Evolutionary conservation across 345 rosid genomes (phyloP), one percentile per base, ranked within the genome.

Genomic region (Corymbia maculata): DNA sequence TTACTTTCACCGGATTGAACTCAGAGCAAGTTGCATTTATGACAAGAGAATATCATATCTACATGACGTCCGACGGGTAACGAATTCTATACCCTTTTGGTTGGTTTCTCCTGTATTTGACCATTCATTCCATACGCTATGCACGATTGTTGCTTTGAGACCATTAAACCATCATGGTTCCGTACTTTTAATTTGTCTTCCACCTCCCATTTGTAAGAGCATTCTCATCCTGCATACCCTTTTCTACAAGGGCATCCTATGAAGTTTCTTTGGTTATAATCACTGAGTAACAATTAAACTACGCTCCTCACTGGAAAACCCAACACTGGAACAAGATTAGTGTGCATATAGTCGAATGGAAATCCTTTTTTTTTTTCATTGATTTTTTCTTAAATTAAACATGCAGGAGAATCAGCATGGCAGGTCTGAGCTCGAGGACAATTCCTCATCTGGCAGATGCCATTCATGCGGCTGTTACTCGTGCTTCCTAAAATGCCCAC

Each of bases 351-450:
- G 75, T 64, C 7, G 19, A 64, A 64, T n/a, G 49, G 49, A 75
- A 75, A 75, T 75, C 49, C 82, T 36, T 9, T 36, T 75, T 36
- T 57, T 75, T 42, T 42, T 26, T 75, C 49, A 42, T 42, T 4
- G 49, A 9, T 19, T 55, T 55, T 32, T 0, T 42, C 36, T 50
- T 19, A 7, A 9, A 22, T 44, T 85, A 30, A 52, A 64, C 75
- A 17, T 86, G 88, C 93, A 92, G 94, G 93, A 90, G 94, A 89
- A 92, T 91, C 16, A 92, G 92, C 93, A 87, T 92, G 90, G 92
- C 94, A 24, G 94, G 93, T 22, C 88, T 92, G 4, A 91, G 94
- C 88, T 57, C 89, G 3, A 89, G 79, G 86, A 92, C 94, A 6
- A 88, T 92, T 66, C 91, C 92, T 79, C 89, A 90, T 88, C 92